Percentiles rank a stretch among this genome's conserved stretches.
Conservation (phyloP, 2,329 filamentous ascomycete species). For the Rhynchosporium secalis region DNA sequence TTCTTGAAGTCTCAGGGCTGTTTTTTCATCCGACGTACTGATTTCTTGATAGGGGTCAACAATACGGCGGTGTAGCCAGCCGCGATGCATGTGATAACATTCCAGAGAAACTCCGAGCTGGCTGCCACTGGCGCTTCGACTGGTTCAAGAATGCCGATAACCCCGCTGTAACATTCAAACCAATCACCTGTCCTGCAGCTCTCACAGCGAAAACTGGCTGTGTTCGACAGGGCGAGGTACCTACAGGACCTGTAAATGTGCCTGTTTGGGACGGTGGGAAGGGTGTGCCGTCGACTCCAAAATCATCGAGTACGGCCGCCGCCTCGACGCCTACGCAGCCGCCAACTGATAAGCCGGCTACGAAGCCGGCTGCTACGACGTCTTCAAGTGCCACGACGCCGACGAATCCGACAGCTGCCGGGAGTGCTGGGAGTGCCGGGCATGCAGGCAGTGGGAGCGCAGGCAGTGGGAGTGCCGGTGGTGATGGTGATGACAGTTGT, state of each 20-base stretch:
- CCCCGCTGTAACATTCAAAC: slow-evolving; percentile 47
- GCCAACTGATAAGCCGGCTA: background rate
- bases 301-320: background rate
- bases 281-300: slow-evolving; percentile 10
- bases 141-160: slow-evolving; percentile 54
- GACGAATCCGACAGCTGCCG: background rate
- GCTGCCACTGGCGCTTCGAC: slow-evolving; percentile 55
- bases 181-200: slow-evolving; percentile 49
- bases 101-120: slow-evolving; percentile 46
- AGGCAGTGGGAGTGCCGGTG: too few species aligned
- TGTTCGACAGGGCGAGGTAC: slow-evolving; percentile 34
- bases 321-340: too few species aligned
- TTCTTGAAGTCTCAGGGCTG: too few species aligned
- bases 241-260: slow-evolving; percentile 18
- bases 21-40: too few species aligned
- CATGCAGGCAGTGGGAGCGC: too few species aligned
- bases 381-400: background rate
- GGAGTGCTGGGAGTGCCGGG: background rate
- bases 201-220: slow-evolving; percentile 48
- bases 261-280: slow-evolving; percentile 19
- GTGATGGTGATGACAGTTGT: background rate
- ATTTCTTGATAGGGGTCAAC: slow-evolving; percentile 41
- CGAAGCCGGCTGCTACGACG: background rate
- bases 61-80: slow-evolving; percentile 50
- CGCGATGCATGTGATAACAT: slow-evolving; percentile 47